phyloP scores from a whole-genome alignment of 1,284 basidiomycete genomes.

The Kwoniella shivajii region DNA sequence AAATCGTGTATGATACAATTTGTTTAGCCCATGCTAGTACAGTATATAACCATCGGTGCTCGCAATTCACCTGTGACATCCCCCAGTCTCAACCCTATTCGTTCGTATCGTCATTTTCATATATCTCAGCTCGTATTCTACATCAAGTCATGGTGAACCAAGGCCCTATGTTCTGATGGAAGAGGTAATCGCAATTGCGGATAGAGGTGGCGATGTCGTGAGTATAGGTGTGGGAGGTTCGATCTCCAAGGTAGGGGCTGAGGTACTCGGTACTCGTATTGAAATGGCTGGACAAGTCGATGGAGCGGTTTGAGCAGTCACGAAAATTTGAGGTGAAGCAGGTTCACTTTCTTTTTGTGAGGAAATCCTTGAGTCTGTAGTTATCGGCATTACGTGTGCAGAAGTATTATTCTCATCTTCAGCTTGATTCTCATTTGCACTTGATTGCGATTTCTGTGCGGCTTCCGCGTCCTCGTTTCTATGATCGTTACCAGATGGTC shows the following conservation, averaged over 20 bases:
- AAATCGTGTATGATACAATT: no score
- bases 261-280: not conserved
- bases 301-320: not conserved
- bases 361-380: not conserved
- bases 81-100: no score
- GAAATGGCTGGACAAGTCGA: not conserved
- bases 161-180: not conserved
- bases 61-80: no score
- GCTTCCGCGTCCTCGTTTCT: no score
- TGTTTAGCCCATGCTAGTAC: no score
- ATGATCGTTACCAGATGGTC: not conserved
- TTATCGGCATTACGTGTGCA: not conserved
- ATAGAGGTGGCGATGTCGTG: not conserved
- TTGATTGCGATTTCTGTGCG: no score
- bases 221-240: constrained; percentile 1
- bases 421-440: not conserved
- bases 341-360: no score
- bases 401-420: not conserved
- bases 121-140: no score
- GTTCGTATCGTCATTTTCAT: no score
- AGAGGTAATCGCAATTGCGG: not conserved
- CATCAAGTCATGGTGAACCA: no score
- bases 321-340: not conserved
- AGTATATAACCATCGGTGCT: no score
- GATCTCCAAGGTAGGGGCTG: not conserved